Evolutionary conservation across 2,329 filamentous ascomycete genomes (phyloP).

Genomic region (Colletotrichum musae): DNA sequence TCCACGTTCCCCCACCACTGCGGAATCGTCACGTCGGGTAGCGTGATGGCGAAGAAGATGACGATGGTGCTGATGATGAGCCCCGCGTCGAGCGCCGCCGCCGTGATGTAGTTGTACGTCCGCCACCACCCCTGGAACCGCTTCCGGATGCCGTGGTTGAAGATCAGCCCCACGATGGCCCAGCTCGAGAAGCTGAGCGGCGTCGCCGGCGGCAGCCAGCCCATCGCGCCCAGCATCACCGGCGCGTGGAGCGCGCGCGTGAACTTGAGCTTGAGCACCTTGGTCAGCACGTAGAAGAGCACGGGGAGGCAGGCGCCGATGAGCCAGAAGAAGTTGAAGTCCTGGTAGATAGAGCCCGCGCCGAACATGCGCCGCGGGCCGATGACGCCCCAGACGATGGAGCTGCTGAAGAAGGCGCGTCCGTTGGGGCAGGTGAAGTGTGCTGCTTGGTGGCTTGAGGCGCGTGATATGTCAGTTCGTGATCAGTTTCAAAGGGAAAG

Average conservation of each 20-base stretch:
- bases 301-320: conserved; percentile 65
- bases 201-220: conserved; percentile 71
- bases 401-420: conserved; percentile 64
- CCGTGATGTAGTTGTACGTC: conserved; percentile 58
- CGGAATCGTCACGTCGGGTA: conserved; percentile 54
- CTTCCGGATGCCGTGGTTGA: conserved; percentile 70
- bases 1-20: conserved; percentile 68
- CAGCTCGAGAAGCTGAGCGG: conserved; percentile 72
- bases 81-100: conserved; percentile 56
- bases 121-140: conserved; percentile 72
- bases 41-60: conserved; percentile 47
- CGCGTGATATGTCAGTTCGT: conserved; percentile 42
- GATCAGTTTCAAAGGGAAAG: accelerated
- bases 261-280: conserved; percentile 46
- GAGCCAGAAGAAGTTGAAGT: conserved; percentile 48
- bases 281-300: conserved; percentile 59
- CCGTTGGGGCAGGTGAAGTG: conserved; percentile 58
- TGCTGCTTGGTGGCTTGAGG: conserved; percentile 57
- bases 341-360: conserved; percentile 49
- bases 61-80: conserved; percentile 54
- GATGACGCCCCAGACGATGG: conserved; percentile 71
- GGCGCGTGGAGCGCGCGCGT: conserved; percentile 69
- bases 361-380: conserved; percentile 70
- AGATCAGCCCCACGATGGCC: conserved; percentile 70
- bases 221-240: conserved; percentile 69